These are phyloP conservation scores for Apiotrichum sp. DNA, from an alignment of 1,284 basidiomycete genomes.

Conservation along the genomic window DNA sequence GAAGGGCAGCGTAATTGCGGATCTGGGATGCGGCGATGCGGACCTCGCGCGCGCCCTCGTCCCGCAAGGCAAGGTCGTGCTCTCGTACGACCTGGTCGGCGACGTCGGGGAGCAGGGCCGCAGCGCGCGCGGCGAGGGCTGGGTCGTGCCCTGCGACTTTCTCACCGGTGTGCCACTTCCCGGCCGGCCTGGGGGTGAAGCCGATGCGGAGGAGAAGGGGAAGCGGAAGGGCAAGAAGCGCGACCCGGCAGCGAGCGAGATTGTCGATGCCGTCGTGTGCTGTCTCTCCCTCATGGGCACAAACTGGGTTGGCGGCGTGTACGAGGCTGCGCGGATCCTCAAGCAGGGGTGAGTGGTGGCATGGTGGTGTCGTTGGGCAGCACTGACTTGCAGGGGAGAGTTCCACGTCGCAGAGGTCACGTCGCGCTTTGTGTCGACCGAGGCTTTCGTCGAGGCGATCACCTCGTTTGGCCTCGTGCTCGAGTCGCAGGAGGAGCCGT, in stretches of 20 bases:
- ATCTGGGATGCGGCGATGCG: slow-evolving; percentile 94
- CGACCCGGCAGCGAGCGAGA: slow-evolving; percentile 41
- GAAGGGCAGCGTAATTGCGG: slow-evolving; percentile 68
- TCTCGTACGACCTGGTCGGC: slow-evolving; percentile 75
- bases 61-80: slow-evolving; percentile 61
- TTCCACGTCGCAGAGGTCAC: slow-evolving; percentile 94
- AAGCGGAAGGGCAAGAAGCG: slow-evolving; percentile 12
- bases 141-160: slow-evolving; percentile 72
- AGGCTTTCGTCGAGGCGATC: slow-evolving; percentile 70
- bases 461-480: slow-evolving; percentile 65
- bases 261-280: slow-evolving; percentile 88
- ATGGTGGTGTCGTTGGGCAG: neutral
- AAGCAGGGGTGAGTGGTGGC: slow-evolving; percentile 61
- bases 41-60: slow-evolving; percentile 70
- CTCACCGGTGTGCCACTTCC: slow-evolving; percentile 69
- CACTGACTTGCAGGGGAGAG: slow-evolving; percentile 58
- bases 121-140: slow-evolving; percentile 44
- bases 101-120: slow-evolving; percentile 42
- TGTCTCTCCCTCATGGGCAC: slow-evolving; percentile 94
- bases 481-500: slow-evolving; percentile 51
- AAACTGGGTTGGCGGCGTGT: slow-evolving; percentile 86
- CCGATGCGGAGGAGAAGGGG: neutral
- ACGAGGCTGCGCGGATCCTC: slow-evolving; percentile 83
- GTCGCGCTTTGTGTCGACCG: slow-evolving; percentile 69
- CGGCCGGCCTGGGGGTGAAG: slow-evolving; percentile 57